Percentiles rank a stretch among this genome's conserved stretches.
phyloP scores from a whole-genome alignment of 345 rosid genomes.

The Ailanthus altissimus region DNA sequence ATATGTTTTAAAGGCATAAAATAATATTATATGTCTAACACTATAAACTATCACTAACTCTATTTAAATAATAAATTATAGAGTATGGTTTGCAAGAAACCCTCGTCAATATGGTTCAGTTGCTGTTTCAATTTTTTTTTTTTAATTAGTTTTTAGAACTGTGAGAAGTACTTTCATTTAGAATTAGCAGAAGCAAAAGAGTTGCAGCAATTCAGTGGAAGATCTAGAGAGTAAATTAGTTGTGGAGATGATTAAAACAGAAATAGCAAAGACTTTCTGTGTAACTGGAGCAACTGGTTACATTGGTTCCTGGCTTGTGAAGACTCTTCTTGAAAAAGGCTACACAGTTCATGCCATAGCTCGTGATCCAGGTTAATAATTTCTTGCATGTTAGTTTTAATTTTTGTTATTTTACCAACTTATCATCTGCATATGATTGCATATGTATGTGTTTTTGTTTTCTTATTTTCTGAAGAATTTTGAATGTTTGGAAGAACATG shows the following conservation, averaged over 20 bases:
- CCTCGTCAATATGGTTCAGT: not conserved
- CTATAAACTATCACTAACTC: not conserved
- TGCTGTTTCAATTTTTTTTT: not conserved
- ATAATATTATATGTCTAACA: too few relatives aligned
- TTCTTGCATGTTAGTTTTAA: not conserved
- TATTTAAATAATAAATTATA: not conserved
- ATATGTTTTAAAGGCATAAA: too few relatives aligned
- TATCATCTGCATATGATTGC: not conserved
- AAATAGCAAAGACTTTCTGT: slow-evolving; percentile 45
- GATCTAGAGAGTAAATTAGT: not conserved
- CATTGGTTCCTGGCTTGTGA: slow-evolving; percentile 78
- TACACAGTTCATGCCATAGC: slow-evolving; percentile 69
- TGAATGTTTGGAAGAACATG: not conserved
- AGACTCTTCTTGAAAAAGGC: slow-evolving; percentile 63
- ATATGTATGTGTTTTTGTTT: not conserved
- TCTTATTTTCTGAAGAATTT: not conserved
- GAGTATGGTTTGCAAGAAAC: not conserved
- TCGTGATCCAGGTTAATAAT: slow-evolving; percentile 58
- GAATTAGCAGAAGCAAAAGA: not conserved
- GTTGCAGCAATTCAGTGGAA: slow-evolving; percentile 20
- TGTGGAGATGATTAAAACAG: slow-evolving; percentile 14
- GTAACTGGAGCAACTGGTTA: slow-evolving; percentile 82
- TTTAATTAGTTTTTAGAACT: not conserved
- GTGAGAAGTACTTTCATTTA: not conserved
- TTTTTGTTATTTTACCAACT: not conserved